These are phyloP conservation scores for Xenoacremonium recifei DNA, from an alignment of 2,329 filamentous ascomycete genomes.

Conservation along the genomic window DNA sequence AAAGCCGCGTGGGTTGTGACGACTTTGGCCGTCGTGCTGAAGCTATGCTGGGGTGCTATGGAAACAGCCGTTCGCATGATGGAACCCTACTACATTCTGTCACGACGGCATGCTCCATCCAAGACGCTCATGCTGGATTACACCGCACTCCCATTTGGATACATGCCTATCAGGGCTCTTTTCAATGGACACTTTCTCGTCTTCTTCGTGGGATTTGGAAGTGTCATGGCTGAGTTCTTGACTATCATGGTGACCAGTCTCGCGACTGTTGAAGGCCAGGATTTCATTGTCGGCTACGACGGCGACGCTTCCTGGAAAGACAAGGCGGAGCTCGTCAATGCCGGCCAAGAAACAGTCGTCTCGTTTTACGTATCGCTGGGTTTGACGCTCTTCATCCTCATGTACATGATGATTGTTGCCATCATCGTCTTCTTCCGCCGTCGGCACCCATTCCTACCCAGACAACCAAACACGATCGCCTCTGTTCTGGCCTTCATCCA, in stretches of 20 bases:
- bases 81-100: conserved; percentile 72
- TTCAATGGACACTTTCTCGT: conserved; percentile 64
- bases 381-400: conserved; percentile 61
- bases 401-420: conserved; percentile 62
- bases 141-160: conserved; percentile 67
- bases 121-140: conserved; percentile 70
- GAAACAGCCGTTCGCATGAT: conserved; percentile 71
- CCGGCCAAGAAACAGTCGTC: conserved; percentile 57
- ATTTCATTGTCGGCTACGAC: conserved; percentile 45
- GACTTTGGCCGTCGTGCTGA: conserved; percentile 62
- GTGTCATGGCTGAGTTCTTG: conserved; percentile 70
- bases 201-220: conserved; percentile 67
- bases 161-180: conserved; percentile 60
- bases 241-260: conserved; percentile 68
- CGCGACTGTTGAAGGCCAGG: conserved; percentile 60
- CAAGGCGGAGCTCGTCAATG: conserved; percentile 36
- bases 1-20: conserved; percentile 66
- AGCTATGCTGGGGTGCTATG: conserved; percentile 66
- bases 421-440: conserved; percentile 60
- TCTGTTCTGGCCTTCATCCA: conserved; percentile 75
- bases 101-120: conserved; percentile 61
- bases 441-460: conserved; percentile 69
- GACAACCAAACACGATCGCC: conserved; percentile 77
- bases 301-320: conserved; percentile 10
- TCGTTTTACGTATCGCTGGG: conserved; percentile 67